These are phyloP conservation scores for Lojkania enalia DNA, from an alignment of 2,329 filamentous ascomycete genomes.

Conservation along the genomic window DNA sequence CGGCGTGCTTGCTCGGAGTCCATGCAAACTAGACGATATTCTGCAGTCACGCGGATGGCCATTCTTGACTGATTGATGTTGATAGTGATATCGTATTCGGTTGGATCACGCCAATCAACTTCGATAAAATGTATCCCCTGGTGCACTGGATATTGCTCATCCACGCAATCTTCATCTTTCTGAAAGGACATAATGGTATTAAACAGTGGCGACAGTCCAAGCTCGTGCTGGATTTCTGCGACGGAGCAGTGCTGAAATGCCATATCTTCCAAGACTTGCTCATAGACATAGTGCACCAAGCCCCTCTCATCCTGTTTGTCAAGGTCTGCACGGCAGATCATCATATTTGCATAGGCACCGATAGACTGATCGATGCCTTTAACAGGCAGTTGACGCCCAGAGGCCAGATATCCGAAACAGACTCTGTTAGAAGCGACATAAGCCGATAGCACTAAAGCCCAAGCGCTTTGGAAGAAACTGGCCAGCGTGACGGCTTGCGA, in stretches of 20 bases:
- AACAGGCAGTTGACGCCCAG: slow-evolving; percentile 42
- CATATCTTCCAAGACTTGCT: slow-evolving; percentile 1
- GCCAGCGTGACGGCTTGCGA: not conserved
- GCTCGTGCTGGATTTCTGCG: slow-evolving; percentile 3
- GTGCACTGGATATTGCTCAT: not conserved
- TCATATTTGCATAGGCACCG: slow-evolving; percentile 44
- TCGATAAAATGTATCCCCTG: not conserved
- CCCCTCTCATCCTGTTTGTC: not conserved
- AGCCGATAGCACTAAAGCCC: not conserved
- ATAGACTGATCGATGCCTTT: slow-evolving; percentile 47
- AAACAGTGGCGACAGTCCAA: not conserved
- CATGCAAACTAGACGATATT: not conserved
- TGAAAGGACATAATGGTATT: not conserved
- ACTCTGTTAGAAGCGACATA: slow-evolving; percentile 25
- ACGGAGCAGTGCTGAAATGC: slow-evolving; percentile 3
- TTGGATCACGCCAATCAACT: not conserved
- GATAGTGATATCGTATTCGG: not conserved
- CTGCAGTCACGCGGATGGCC: not conserved
- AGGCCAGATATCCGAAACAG: slow-evolving; percentile 54
- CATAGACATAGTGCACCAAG: not conserved
- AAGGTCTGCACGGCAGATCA: slow-evolving; percentile 33
- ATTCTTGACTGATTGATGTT: not conserved
- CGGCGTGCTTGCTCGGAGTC: not conserved
- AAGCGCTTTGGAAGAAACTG: not conserved
- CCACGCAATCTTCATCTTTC: not conserved